Evolutionary conservation across 2,329 filamentous ascomycete genomes (phyloP).

Genomic region (Cordyceps cicadae): DNA sequence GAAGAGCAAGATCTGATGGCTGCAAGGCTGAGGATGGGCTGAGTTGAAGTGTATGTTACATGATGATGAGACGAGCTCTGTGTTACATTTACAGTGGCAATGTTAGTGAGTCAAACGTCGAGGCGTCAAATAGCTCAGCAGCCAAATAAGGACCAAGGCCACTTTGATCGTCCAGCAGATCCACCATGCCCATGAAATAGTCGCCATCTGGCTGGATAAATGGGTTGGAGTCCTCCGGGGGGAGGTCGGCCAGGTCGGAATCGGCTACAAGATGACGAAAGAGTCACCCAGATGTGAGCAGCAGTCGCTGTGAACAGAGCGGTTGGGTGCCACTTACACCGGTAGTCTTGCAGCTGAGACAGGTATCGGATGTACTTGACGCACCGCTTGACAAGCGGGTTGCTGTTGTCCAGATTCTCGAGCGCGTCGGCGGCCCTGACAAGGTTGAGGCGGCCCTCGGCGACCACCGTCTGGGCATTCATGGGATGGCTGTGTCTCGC

Average conservation of each 20-base stretch:
- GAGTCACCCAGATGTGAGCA: neutral
- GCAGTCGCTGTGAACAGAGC: neutral
- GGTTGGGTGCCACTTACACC: neutral
- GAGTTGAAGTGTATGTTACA: neutral
- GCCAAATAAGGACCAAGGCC: constrained; percentile 4
- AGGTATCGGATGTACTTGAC: constrained; percentile 9
- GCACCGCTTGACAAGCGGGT: constrained; percentile 6
- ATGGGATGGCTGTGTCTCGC: neutral
- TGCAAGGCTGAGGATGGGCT: too few species aligned
- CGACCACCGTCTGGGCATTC: neutral
- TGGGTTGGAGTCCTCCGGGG: neutral
- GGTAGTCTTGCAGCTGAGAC: neutral
- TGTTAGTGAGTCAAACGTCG: neutral
- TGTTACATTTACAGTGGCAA: neutral
- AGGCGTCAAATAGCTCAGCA: constrained; percentile 5
- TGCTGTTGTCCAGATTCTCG: constrained; percentile 5
- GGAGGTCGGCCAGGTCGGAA: neutral
- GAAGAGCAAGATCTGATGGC: neutral
- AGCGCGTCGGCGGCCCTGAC: constrained; percentile 4
- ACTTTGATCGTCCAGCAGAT: constrained; percentile 3
- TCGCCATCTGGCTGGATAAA: neutral
- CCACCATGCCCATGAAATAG: constrained; percentile 7
- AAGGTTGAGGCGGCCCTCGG: neutral
- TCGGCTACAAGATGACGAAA: neutral
- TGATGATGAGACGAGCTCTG: neutral